Conservation (phyloP, 2,329 filamentous ascomycete genomes). For the Diaporthe aspalathi region DNA sequence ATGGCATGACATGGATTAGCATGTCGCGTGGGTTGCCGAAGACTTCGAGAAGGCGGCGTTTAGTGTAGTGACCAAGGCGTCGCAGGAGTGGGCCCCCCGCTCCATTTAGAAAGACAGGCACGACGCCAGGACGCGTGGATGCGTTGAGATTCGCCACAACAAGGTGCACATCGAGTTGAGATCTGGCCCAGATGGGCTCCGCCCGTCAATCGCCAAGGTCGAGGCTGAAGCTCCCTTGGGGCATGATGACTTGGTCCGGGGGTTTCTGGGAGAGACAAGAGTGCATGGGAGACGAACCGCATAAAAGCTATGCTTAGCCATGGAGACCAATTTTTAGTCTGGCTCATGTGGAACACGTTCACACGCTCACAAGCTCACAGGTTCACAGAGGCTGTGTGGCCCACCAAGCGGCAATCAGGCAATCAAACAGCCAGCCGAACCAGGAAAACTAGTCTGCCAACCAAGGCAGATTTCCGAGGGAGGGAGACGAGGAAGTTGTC, state of each 20-base stretch:
- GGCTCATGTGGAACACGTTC: background rate
- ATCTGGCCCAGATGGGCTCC: slow-evolving; percentile 12
- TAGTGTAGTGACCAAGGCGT: background rate
- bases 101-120: background rate
- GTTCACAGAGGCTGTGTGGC: slow-evolving; percentile 5
- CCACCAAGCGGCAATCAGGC: slow-evolving; percentile 2
- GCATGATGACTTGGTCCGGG: slow-evolving; percentile 12
- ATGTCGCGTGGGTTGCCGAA: slow-evolving; percentile 2
- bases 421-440: slow-evolving; percentile 13
- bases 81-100: background rate
- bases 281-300: background rate
- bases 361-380: too few species aligned
- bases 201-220: slow-evolving; percentile 20
- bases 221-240: slow-evolving; percentile 14
- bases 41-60: slow-evolving; percentile 23
- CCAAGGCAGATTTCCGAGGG: background rate
- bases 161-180: slow-evolving; percentile 2
- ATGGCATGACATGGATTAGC: slow-evolving; percentile 17
- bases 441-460: background rate
- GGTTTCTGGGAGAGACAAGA: background rate
- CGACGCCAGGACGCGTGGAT: background rate
- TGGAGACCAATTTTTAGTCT: background rate
- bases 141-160: slow-evolving; percentile 18
- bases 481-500: background rate
- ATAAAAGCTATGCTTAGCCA: background rate